Base-by-base conservation (phyloP, 2,329 filamentous ascomycete genomes). In the Orbilia brochopaga region DNA sequence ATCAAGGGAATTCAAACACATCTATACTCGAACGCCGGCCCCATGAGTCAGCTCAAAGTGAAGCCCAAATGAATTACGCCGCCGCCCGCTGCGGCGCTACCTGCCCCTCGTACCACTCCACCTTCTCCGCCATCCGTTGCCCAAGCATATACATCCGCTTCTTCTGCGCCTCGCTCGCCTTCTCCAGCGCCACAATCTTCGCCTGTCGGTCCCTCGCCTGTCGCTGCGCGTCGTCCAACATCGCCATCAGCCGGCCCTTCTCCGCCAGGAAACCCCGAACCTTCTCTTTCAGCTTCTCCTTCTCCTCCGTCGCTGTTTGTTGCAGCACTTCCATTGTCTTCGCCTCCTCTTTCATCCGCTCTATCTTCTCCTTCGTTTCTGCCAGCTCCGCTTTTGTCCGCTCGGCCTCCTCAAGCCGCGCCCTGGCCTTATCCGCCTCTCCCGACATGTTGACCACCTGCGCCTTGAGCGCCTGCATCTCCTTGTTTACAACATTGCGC, bases 71-170 rank as follows among this genome's bases (percentile, higher is more conserved):
- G n/a, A n/a, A n/a, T n/a, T 32, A 54, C n/a, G 57, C 30, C 15
- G 27, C 46, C 17, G 65, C 51, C 2, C 57, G 30, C 35, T 52
- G 65, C 19, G 53, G 5, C 44, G 48, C 52, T 15, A 63, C 27
- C 40, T 70, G 66, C 27, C 59, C 59, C 35, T 70, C 58, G 53
- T 54, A 70, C 59, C 59, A 70, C 17, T 70, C 66, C 21, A 62
- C 51, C 54, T 70, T 70, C 54, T 59, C 66, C 37, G 66, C 66
- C 66, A 70, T 70, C 24, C 66, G 53, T 48, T 70, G 66, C 5
- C 59, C 59, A 15, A 70, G 35, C 55, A 70, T 35, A 37, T 70
- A 70, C 30, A 70, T 64, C 53, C 66, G 63, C 32, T 62, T 70
- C 59, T 70, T 70, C 54, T 59, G 35, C n/a, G 21, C 46, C 40